Base-by-base conservation (phyloP, 768 basidiomycete species). In the Lactifluus hygrophoroides region DNA sequence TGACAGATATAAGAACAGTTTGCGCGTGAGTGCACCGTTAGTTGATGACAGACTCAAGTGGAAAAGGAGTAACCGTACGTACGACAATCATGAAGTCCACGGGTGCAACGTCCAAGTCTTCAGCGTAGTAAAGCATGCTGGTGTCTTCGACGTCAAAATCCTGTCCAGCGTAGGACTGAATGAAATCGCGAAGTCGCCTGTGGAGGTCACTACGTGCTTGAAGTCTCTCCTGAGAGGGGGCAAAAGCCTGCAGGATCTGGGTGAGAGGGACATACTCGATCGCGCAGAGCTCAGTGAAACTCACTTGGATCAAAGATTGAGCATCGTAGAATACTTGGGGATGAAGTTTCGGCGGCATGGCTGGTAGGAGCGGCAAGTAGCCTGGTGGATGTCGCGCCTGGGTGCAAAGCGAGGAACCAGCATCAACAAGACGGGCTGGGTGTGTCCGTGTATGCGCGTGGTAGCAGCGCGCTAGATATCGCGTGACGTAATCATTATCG, bases 41-140 rank as follows among this genome's bases (percentile, higher is more conserved):
- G 38, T 16, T 11, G 54, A 23, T 28, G 14, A 42, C 0, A 27
- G 25, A 32, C 35, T 7, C 3, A 32, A 13, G n/a, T n/a, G 44
- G n/a, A 34, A 23, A 28, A 25, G 23, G 9, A 3, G 25, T 14
- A 21, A 30, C 6, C 21, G 25, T 21, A 56, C 63, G 21, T 7
- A 64, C 63, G 30, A 56, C 49, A 19, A 64, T 46, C 32, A 55
- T 23, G 5, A 64, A 25, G 19, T 64, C 56, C n/a, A 64, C 5
- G 23, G 63, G 63, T 2, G 60, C 56, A 27, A 55, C 43, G 5
- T 62, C 56, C 37, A 62, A 21, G 40, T 64, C 63, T 21, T 51
- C 42, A 6, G 55, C 60, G 11, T 64, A 64, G 23, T 49, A 27
- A 5, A 21, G 30, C 62, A 64, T 64, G 32, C 52, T 48, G 5